These are phyloP conservation scores for Neocallimastix lanati DNA, from an alignment of 192 early-diverging fungal species.

Conservation along the genomic window DNA sequence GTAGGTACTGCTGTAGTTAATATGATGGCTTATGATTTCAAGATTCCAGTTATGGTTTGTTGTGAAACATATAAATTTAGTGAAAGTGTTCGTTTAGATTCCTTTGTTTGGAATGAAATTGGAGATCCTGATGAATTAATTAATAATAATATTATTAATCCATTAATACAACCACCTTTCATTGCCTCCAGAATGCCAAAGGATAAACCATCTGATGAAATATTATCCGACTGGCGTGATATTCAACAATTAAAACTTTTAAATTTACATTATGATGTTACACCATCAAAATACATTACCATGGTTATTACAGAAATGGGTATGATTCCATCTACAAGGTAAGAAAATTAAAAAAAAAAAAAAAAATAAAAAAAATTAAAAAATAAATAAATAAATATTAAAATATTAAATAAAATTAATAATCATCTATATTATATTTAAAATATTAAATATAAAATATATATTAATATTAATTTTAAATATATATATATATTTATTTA, in stretches of 20 bases:
- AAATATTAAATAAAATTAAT: too few species aligned
- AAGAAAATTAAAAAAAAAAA: background rate
- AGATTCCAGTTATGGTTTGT: slow-evolving; percentile 87
- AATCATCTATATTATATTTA: too few species aligned
- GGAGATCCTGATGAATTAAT: slow-evolving; percentile 77
- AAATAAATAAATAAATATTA: too few species aligned
- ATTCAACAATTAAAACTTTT: slow-evolving; percentile 60
- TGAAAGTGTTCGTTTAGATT: slow-evolving; percentile 79
- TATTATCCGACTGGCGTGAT: slow-evolving; percentile 54
- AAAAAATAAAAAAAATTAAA: too few species aligned
- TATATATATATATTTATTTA: too few species aligned
- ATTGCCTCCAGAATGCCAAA: background rate
- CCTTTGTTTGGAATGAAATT: slow-evolving; percentile 91
- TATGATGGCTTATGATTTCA: slow-evolving; percentile 66
- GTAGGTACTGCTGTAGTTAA: slow-evolving; percentile 80
- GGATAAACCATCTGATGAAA: slow-evolving; percentile 2
- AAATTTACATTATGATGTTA: slow-evolving; percentile 86
- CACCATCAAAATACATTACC: slow-evolving; percentile 80
- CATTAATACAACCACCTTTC: background rate
- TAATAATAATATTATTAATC: slow-evolving; percentile 7
- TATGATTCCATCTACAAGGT: slow-evolving; percentile 68
- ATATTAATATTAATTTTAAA: too few species aligned
- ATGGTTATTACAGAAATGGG: slow-evolving; percentile 84
- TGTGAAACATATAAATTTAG: slow-evolving; percentile 95
- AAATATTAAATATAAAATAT: too few species aligned